Conservation (phyloP, 768 basidiomycete species). For the Leccinum uliginosum region DNA sequence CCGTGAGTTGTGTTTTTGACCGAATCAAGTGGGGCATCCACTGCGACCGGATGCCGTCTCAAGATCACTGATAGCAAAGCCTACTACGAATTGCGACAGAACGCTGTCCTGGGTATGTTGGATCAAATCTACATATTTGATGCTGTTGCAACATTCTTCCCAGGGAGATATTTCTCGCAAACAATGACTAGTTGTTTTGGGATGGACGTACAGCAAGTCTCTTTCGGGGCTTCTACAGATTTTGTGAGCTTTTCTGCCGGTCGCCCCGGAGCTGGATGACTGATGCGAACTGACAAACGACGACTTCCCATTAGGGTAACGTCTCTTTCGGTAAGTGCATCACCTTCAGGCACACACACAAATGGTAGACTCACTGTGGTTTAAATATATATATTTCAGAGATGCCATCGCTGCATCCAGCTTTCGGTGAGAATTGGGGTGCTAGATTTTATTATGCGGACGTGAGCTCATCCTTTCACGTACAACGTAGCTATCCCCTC, state of each 20-base stretch:
- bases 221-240: slow-evolving; percentile 65
- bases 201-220: slow-evolving; percentile 31
- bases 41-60: slow-evolving; percentile 56
- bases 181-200: slow-evolving; percentile 44
- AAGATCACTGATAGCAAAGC: slow-evolving; percentile 38
- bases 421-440: slow-evolving; percentile 42
- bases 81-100: slow-evolving; percentile 59
- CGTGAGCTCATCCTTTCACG: slow-evolving; percentile 23
- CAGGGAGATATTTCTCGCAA: slow-evolving; percentile 53
- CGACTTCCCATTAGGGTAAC: slow-evolving; percentile 52
- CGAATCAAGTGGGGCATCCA: slow-evolving; percentile 53
- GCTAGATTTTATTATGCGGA: not conserved
- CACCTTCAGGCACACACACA: slow-evolving; percentile 4
- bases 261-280: not conserved
- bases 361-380: slow-evolving; percentile 10
- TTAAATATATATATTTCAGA: slow-evolving; percentile 23
- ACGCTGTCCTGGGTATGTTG: slow-evolving; percentile 46
- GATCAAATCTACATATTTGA: not conserved
- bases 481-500: slow-evolving; percentile 62
- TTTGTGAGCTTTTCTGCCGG: slow-evolving; percentile 49
- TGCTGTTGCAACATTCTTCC: slow-evolving; percentile 3
- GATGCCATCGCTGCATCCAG: slow-evolving; percentile 60
- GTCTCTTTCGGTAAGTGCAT: slow-evolving; percentile 57
- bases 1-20: slow-evolving; percentile 5
- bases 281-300: slow-evolving; percentile 9